These are phyloP conservation scores for Ceratocystis huliohia DNA, from an alignment of 2,329 filamentous ascomycete genomes.

Conservation along the genomic window DNA sequence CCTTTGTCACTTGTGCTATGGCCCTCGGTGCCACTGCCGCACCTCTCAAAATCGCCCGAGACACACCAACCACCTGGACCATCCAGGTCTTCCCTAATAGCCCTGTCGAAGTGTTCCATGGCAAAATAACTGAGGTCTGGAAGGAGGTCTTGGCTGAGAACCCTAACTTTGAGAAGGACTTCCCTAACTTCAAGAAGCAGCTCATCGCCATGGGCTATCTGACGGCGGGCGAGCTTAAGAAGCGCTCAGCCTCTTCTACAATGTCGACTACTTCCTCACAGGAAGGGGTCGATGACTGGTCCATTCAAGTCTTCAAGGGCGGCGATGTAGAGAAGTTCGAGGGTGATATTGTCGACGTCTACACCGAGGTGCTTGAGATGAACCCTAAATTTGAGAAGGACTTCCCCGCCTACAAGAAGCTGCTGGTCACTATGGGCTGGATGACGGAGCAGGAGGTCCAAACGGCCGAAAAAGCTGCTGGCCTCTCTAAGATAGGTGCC, in stretches of 20 bases:
- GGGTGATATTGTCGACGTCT: slow-evolving; percentile 12
- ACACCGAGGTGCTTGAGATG: slow-evolving; percentile 2
- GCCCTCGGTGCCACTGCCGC: slow-evolving; percentile 18
- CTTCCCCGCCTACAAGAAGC: slow-evolving; percentile 18
- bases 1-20: slow-evolving; percentile 14
- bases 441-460: slow-evolving; percentile 11
- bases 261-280: neutral
- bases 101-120: slow-evolving; percentile 10
- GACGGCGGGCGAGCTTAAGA: neutral
- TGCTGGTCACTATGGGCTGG: slow-evolving; percentile 17
- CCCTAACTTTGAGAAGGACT: slow-evolving; percentile 17
- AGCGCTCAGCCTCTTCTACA: neutral
- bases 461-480: slow-evolving; percentile 1
- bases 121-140: slow-evolving; percentile 13
- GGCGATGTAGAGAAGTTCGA: neutral
- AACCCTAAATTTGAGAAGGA: slow-evolving; percentile 17
- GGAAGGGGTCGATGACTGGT: neutral
- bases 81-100: slow-evolving; percentile 14
- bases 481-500: neutral
- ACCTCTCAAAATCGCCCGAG: neutral
- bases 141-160: slow-evolving; percentile 12
- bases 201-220: slow-evolving; percentile 15
- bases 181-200: slow-evolving; percentile 18
- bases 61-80: slow-evolving; percentile 12
- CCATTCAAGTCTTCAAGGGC: slow-evolving; percentile 10